Evolutionary conservation across 177 flowering plant species (phyloP), one percentile per base, ranked within the genome.

Genomic region (Vitis hybrid): DNA sequence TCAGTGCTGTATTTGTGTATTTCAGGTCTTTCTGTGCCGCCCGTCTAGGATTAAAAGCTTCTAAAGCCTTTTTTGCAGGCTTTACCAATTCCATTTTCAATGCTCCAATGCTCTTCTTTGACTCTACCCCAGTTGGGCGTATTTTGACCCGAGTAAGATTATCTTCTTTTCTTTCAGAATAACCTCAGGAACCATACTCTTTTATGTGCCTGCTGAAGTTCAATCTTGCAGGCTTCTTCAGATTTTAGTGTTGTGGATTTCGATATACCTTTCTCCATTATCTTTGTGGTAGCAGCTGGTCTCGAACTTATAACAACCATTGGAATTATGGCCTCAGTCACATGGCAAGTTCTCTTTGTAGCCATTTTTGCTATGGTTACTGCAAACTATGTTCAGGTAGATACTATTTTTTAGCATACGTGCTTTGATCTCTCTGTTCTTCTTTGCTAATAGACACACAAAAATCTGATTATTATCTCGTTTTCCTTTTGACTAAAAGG

Each of bases 91-190:
- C 97, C 2, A 76, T 93, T 18, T 93, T 93, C 62, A 83, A 79
- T 66, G 95, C 98, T 75, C 97, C 98, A 11, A 92, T 94, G 98
- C 78, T 83, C 52, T 94, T 92, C 82, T 92, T 90, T 40, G 97
- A 94, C 70, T 89, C 97, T 19, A 94, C 98, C 4, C 96, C 96
- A 0, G 78, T 92, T 17, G 97, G 98, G 23, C 78, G 97, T 70
- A 88, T 93, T 58, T 74, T 93, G 48, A 90, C 94, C 15, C 77
- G 97, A 72, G 98, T 93, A 83, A 76, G 86, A 73, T 59, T 62
- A 15, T 63, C 34, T 51, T 52, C 50, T 51, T 50, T 19, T 40
- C 6, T 40, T 40, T 40, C 1, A 40, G 45, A 0, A 40, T 40
- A 5, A 40, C 45, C 6, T 40, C 6, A 5, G 45, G 45, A 40